These are phyloP conservation scores for Cairneyella variabilis DNA, from an alignment of 495 filamentous ascomycete genomes.

Conservation along the genomic window DNA sequence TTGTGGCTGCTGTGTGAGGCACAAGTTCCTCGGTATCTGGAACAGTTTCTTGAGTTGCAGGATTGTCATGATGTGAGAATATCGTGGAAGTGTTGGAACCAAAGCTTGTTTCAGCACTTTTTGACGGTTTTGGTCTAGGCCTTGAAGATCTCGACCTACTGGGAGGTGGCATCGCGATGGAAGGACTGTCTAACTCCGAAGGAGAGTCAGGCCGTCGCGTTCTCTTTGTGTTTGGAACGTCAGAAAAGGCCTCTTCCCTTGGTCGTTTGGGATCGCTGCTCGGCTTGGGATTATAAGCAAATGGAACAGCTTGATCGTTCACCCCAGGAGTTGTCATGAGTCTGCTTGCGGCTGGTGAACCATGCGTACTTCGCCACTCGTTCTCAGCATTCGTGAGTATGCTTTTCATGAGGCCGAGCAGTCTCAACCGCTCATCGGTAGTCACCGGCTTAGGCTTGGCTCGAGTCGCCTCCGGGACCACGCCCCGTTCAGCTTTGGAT, in stretches of 20 bases:
- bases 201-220: not conserved
- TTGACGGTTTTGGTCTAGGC: not conserved
- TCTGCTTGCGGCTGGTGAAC: not conserved
- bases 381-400: not conserved
- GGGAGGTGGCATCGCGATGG: not conserved
- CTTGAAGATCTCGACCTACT: not conserved
- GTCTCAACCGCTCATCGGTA: not conserved
- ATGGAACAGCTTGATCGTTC: slow-evolving; percentile 1
- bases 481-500: slow-evolving; percentile 14
- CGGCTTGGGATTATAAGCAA: not conserved
- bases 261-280: not conserved
- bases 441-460: slow-evolving; percentile 4
- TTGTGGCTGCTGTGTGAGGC: not conserved
- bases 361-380: not conserved
- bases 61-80: slow-evolving; percentile 5
- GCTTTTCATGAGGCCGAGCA: slow-evolving; percentile 3
- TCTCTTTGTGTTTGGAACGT: slow-evolving; percentile 9
- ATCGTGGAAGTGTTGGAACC: slow-evolving; percentile 6
- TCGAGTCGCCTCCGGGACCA: slow-evolving; percentile 11
- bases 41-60: slow-evolving; percentile 9
- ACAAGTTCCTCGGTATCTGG: not conserved
- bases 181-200: not conserved
- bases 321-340: not conserved
- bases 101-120: slow-evolving; percentile 18
- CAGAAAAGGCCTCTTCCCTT: not conserved